Evolutionary conservation across 805 yeast genomes (phyloP).

Genomic region (Candida incommunis): DNA sequence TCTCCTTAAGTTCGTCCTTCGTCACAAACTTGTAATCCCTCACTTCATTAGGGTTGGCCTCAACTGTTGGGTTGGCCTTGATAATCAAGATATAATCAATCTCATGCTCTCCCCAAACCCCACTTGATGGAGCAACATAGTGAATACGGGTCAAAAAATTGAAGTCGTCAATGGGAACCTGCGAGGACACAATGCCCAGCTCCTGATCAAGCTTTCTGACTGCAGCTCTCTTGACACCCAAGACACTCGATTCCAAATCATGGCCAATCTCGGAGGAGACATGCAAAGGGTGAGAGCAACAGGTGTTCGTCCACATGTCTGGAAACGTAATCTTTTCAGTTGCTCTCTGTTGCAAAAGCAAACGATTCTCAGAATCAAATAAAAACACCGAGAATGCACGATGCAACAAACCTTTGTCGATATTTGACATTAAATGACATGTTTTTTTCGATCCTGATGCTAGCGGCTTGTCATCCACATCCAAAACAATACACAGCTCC

Average conservation of each 20-base stretch:
- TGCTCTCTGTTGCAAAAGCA: conserved; percentile 90
- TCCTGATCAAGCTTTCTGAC: conserved; percentile 87
- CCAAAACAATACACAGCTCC: conserved; percentile 88
- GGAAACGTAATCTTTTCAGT: conserved; percentile 95
- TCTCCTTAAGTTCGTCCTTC: conserved; percentile 46
- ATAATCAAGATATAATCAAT: conserved; percentile 86
- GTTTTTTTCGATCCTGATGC: conserved; percentile 92
- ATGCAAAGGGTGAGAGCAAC: conserved; percentile 96
- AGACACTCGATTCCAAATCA: conserved; percentile 42
- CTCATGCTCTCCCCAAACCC: conserved; percentile 95
- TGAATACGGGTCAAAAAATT: conserved; percentile 86
- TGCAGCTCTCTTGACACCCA: conserved; percentile 80
- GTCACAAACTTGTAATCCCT: conserved; percentile 66
- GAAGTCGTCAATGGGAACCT: conserved; percentile 52
- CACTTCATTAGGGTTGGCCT: conserved; percentile 72
- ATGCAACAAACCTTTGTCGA: conserved; percentile 74
- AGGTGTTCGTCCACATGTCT: conserved; percentile 95
- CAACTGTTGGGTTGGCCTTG: conserved; percentile 33
- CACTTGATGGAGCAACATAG: conserved; percentile 68
- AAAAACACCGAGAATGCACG: conserved; percentile 94
- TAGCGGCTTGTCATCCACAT: conserved; percentile 71
- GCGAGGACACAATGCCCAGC: conserved; percentile 58
- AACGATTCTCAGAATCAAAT: conserved; percentile 61
- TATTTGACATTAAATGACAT: conserved; percentile 72
- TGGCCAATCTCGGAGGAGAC: conserved; percentile 67